Evolutionary conservation across 2,329 filamentous ascomycete genomes (phyloP).

Genomic region (Fusarium fujikuroi): DNA sequence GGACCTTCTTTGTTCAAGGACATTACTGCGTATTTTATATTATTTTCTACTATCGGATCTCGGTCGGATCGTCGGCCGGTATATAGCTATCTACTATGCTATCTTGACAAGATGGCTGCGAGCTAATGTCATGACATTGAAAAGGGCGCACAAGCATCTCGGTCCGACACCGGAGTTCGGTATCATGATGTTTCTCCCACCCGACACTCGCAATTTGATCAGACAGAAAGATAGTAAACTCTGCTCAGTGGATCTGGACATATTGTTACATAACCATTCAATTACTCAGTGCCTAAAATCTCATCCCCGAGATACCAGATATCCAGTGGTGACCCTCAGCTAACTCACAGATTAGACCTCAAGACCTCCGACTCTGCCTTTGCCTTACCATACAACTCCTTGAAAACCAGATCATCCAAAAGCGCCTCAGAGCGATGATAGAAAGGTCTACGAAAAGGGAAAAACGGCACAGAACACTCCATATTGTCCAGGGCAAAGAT

Average conservation of each 20-base stretch:
- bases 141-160: neutral
- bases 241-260: neutral
- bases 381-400: too few relatives aligned
- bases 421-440: too few relatives aligned
- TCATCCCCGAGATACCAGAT: neutral
- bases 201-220: fast-evolving
- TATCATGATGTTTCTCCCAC: neutral
- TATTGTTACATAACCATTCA: neutral
- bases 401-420: too few relatives aligned
- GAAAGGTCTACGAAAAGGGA: too few relatives aligned
- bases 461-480: too few relatives aligned
- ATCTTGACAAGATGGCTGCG: neutral
- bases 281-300: neutral
- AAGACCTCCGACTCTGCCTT: too few relatives aligned
- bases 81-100: neutral
- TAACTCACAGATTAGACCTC: too few relatives aligned
- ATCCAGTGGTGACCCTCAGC: neutral
- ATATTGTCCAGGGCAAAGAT: too few relatives aligned
- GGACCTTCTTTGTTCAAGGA: too few relatives aligned
- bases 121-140: neutral
- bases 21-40: neutral
- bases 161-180: neutral
- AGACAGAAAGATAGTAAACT: neutral
- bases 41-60: neutral
- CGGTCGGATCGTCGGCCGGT: neutral